Evolutionary conservation across 2,329 filamentous ascomycete genomes (phyloP).

Genomic region (Coniochaeta prunicola): DNA sequence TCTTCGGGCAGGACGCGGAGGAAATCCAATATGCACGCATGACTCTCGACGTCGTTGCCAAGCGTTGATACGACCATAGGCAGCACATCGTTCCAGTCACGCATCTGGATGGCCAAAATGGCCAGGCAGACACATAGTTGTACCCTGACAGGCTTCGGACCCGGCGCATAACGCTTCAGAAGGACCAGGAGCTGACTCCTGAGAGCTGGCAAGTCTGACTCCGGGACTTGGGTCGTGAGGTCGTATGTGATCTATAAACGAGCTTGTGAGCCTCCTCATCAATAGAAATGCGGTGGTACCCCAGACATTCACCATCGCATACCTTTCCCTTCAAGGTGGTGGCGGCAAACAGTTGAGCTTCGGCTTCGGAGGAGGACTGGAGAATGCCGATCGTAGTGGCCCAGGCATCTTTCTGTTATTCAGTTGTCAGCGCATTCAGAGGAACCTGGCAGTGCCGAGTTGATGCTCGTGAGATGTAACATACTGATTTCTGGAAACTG

Average conservation of each 20-base stretch:
- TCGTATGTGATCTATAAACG: constrained; percentile 82
- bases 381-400: constrained; percentile 78
- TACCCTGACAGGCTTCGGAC: constrained; percentile 77
- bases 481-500: constrained; percentile 89
- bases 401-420: constrained; percentile 78
- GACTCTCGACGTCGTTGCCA: constrained; percentile 66
- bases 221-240: constrained; percentile 73
- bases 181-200: constrained; percentile 79
- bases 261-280: constrained; percentile 5
- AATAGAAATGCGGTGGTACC: neutral
- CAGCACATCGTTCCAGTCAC: constrained; percentile 88
- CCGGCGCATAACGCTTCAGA: constrained; percentile 72
- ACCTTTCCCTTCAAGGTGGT: constrained; percentile 99
- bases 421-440: constrained; percentile 1
- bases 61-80: constrained; percentile 72
- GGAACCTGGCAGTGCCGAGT: constrained; percentile 25
- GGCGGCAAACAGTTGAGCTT: constrained; percentile 90
- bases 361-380: constrained; percentile 71
- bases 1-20: constrained; percentile 95
- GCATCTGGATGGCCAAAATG: constrained; percentile 93
- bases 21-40: constrained; percentile 90
- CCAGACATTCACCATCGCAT: constrained; percentile 10
- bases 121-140: constrained; percentile 94
- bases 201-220: constrained; percentile 65
- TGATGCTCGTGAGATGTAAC: constrained; percentile 26